These are phyloP conservation scores for Pulveroboletus sp. DNA, from an alignment of 768 basidiomycete species.

Conservation along the genomic window DNA sequence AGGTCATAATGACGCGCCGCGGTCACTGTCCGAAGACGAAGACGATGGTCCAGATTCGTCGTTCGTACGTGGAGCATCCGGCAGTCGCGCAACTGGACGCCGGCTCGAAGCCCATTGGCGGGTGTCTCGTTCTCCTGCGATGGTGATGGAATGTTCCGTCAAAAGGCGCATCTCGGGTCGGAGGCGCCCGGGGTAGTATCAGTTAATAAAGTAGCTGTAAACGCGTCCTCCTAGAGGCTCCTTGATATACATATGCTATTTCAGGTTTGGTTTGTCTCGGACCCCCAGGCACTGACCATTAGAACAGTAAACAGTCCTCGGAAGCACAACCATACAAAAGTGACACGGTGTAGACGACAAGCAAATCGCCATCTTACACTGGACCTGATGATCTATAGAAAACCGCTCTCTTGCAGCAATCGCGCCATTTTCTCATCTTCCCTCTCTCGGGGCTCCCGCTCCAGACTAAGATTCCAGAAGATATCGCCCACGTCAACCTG, in stretches of 20 bases:
- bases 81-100: too few species aligned
- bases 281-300: neutral
- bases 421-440: conserved; percentile 97
- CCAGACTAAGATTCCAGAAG: conserved; percentile 83
- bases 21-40: too few species aligned
- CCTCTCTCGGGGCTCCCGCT: conserved; percentile 88
- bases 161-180: too few species aligned
- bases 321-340: conserved; percentile 22
- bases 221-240: too few species aligned
- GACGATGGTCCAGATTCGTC: too few species aligned
- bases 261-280: neutral
- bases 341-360: conserved; percentile 4
- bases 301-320: conserved; percentile 15
- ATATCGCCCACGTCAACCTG: conserved; percentile 65
- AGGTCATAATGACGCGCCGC: too few species aligned
- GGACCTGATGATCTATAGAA: conserved; percentile 46
- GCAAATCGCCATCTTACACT: conserved; percentile 1
- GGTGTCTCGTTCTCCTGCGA: too few species aligned
- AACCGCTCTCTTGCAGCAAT: conserved; percentile 82
- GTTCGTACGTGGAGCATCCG: too few species aligned
- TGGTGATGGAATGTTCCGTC: too few species aligned
- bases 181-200: too few species aligned
- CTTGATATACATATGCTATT: neutral
- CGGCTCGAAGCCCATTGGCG: too few species aligned
- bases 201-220: too few species aligned